Evolutionary conservation across 176 grass and related monocot genomes (phyloP).

Genomic region (Carex cristatella): DNA sequence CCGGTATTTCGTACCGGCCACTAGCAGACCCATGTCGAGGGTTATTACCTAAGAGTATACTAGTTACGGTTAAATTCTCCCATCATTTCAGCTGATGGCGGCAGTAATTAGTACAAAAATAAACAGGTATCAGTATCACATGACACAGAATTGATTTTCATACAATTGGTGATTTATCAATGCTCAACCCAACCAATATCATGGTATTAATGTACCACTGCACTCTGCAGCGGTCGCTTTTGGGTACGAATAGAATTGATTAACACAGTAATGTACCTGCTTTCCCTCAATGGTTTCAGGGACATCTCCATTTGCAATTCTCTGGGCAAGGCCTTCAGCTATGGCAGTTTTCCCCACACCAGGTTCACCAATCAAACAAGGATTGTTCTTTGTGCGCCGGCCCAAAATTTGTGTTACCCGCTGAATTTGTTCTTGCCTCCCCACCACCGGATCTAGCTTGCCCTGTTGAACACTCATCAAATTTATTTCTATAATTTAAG

Average conservation of each 20-base stretch:
- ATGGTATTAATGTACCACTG: not conserved
- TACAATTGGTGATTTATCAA: not conserved
- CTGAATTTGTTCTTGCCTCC: slow-evolving; percentile 82
- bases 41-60: slow-evolving; percentile 57
- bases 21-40: slow-evolving; percentile 91
- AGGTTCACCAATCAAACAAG: slow-evolving; percentile 95
- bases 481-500: not conserved
- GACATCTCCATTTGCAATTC: slow-evolving; percentile 76
- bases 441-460: slow-evolving; percentile 93
- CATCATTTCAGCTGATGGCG: no score
- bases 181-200: not conserved
- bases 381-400: slow-evolving; percentile 93
- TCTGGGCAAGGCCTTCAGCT: slow-evolving; percentile 93
- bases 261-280: slow-evolving; percentile 43
- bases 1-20: slow-evolving; percentile 94
- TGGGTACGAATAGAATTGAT: not conserved
- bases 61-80: not conserved
- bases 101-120: not conserved
- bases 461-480: slow-evolving; percentile 38
- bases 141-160: not conserved
- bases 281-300: slow-evolving; percentile 98
- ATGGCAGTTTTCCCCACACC: slow-evolving; percentile 98
- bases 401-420: slow-evolving; percentile 90
- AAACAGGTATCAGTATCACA: slow-evolving; percentile 2
- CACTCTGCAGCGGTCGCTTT: not conserved